Evolutionary conservation across 2,329 filamentous ascomycete species (phyloP).

Genomic region (Chlorencoelia australis): DNA sequence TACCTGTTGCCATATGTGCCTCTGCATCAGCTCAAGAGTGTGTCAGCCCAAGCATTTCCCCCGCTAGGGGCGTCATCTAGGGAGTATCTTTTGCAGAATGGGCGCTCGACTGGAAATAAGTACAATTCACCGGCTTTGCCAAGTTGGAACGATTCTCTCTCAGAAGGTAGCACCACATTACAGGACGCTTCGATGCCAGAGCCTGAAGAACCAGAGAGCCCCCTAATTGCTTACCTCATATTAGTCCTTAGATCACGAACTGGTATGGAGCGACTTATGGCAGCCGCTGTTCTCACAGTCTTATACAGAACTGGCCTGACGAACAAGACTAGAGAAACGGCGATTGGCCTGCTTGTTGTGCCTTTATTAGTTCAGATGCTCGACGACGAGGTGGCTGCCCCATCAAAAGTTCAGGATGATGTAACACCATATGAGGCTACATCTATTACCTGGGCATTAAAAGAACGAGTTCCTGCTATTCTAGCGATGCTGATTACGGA

Average conservation of each 20-base stretch:
- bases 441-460: slow-evolving; percentile 40
- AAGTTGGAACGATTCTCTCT: neutral
- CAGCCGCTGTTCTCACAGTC: slow-evolving; percentile 57
- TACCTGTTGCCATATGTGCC: slow-evolving; percentile 50
- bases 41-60: slow-evolving; percentile 40
- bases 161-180: neutral
- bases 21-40: slow-evolving; percentile 30
- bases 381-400: slow-evolving; percentile 36
- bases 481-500: slow-evolving; percentile 72
- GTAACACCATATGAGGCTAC: slow-evolving; percentile 28
- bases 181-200: slow-evolving; percentile 27
- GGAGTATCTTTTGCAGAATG: slow-evolving; percentile 27
- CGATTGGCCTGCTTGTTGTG: slow-evolving; percentile 56
- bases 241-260: slow-evolving; percentile 47
- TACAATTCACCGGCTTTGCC: slow-evolving; percentile 1
- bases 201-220: slow-evolving; percentile 54
- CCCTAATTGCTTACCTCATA: slow-evolving; percentile 65
- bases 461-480: slow-evolving; percentile 64
- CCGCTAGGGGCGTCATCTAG: slow-evolving; percentile 38
- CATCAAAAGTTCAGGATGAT: slow-evolving; percentile 31
- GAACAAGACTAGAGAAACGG: slow-evolving; percentile 51
- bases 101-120: slow-evolving; percentile 12
- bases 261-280: slow-evolving; percentile 54
- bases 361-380: slow-evolving; percentile 61
- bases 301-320: slow-evolving; percentile 60